Evolutionary conservation across 331 rosid species (phyloP).

Genomic region (Cydonia oblonga): DNA sequence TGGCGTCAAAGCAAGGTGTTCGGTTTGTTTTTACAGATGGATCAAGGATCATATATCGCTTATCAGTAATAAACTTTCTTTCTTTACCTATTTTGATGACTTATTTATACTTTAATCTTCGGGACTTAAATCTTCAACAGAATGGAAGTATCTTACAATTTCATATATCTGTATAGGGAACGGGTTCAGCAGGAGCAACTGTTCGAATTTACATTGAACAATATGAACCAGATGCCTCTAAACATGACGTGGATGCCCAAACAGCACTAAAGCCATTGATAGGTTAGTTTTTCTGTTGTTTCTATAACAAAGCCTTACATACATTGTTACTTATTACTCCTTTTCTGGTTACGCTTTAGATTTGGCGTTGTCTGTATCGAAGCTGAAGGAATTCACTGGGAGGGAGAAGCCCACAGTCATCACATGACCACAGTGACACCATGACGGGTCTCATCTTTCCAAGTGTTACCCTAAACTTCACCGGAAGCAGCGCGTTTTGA

Average conservation of each 20-base stretch:
- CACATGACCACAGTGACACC: conserved; percentile 37
- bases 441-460: neutral
- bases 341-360: conserved; percentile 32
- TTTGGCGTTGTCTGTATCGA: conserved; percentile 74
- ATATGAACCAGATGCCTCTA: conserved; percentile 66
- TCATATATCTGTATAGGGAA: conserved; percentile 48
- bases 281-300: conserved; percentile 34
- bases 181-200: conserved; percentile 98
- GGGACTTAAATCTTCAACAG: neutral
- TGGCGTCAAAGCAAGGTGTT: conserved; percentile 85
- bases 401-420: conserved; percentile 94
- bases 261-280: conserved; percentile 72
- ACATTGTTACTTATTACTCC: neutral
- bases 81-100: neutral
- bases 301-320: neutral
- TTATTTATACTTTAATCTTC: neutral
- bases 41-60: conserved; percentile 89
- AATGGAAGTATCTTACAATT: neutral
- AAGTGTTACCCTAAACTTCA: neutral
- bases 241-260: conserved; percentile 86
- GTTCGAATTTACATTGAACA: conserved; percentile 85
- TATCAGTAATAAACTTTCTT: conserved; percentile 49
- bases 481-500: conserved; percentile 10
- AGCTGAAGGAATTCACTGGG: conserved; percentile 88
- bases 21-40: conserved; percentile 91